A percentile compares a stretch with the other conserved stretches of the same genome.
phyloP scores from a whole-genome alignment of 1,139 yeast species.

The Debaryomyces robertsiae region DNA sequence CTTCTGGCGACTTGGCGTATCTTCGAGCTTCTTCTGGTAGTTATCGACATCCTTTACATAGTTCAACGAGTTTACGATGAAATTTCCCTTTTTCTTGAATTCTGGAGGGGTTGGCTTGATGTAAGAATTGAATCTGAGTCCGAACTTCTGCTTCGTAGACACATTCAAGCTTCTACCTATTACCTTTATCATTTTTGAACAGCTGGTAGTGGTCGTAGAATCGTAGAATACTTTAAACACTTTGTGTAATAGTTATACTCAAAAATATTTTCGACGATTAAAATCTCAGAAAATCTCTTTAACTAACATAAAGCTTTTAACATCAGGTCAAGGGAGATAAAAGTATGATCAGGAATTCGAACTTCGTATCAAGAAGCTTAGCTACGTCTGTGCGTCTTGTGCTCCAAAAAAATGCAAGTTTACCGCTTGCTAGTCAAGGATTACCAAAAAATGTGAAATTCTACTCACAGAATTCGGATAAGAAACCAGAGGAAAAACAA shows the following conservation, averaged over 20 bases:
- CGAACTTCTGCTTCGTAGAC: not conserved
- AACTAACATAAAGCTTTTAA: not conserved
- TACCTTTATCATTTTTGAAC: slow-evolving; percentile 4
- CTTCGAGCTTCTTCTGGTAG: slow-evolving; percentile 21
- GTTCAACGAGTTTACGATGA: slow-evolving; percentile 20
- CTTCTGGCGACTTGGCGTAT: slow-evolving; percentile 24
- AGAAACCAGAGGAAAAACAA: slow-evolving; percentile 39
- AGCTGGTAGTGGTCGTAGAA: not conserved
- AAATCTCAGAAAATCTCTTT: not conserved
- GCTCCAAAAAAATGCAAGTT: slow-evolving; percentile 1
- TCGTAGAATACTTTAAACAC: not conserved
- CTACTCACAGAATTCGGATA: slow-evolving; percentile 27
- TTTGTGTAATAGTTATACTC: slow-evolving; percentile 8
- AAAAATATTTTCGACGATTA: slow-evolving; percentile 8
- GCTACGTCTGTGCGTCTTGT: slow-evolving; percentile 5
- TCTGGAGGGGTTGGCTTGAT: slow-evolving; percentile 12
- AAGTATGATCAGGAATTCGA: slow-evolving; percentile 13
- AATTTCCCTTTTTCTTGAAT: slow-evolving; percentile 14
- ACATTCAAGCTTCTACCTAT: not conserved
- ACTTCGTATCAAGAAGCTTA: slow-evolving; percentile 9
- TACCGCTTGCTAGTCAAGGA: not conserved
- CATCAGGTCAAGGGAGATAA: not conserved
- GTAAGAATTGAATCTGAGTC: slow-evolving; percentile 2
- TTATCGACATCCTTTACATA: slow-evolving; percentile 36
- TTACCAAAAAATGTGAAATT: slow-evolving; percentile 9